Evolutionary conservation across 2,329 filamentous ascomycete genomes (phyloP).

Genomic region (Xylaria arbuscula): DNA sequence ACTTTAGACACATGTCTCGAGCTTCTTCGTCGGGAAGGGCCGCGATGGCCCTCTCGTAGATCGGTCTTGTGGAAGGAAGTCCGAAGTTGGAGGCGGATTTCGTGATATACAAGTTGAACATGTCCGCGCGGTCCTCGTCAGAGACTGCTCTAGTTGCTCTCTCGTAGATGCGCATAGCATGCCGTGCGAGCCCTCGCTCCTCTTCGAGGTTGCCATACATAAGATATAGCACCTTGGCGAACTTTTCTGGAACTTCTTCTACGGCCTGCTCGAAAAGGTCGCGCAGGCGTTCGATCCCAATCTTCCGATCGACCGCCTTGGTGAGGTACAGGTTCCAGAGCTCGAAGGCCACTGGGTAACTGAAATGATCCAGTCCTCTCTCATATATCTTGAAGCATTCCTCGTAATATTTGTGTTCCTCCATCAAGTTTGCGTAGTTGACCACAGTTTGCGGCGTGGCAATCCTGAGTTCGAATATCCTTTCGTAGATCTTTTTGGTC

Average conservation of each 20-base stretch:
- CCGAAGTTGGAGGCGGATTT: slow-evolving; percentile 99
- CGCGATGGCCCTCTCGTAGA: slow-evolving; percentile 95
- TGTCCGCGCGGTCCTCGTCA: slow-evolving; percentile 93
- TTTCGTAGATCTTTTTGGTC: slow-evolving; percentile 92
- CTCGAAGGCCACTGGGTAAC: slow-evolving; percentile 97
- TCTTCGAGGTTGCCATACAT: slow-evolving; percentile 99
- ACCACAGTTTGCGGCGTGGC: slow-evolving; percentile 98
- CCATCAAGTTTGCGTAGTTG: slow-evolving; percentile 95
- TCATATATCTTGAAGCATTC: slow-evolving; percentile 99
- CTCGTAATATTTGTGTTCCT: slow-evolving; percentile 95
- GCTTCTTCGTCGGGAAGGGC: slow-evolving; percentile 94
- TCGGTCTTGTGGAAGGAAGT: slow-evolving; percentile 90
- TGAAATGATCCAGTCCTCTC: slow-evolving; percentile 96
- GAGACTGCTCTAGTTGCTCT: slow-evolving; percentile 93
- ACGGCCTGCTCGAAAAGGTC: slow-evolving; percentile 98
- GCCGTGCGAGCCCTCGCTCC: slow-evolving; percentile 90
- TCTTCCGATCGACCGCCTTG: slow-evolving; percentile 95
- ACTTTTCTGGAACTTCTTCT: slow-evolving; percentile 93
- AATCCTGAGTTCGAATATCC: slow-evolving; percentile 97
- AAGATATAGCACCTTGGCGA: slow-evolving; percentile 93
- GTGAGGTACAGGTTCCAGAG: slow-evolving; percentile 98
- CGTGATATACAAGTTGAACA: slow-evolving; percentile 99
- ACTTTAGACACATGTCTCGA: slow-evolving; percentile 98
- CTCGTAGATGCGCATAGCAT: slow-evolving; percentile 99
- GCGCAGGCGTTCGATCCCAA: slow-evolving; percentile 90